Evolutionary conservation across 2,329 filamentous ascomycete species (phyloP), one percentile per base, ranked within the genome.

Genomic region (Exophiala aquamarina): DNA sequence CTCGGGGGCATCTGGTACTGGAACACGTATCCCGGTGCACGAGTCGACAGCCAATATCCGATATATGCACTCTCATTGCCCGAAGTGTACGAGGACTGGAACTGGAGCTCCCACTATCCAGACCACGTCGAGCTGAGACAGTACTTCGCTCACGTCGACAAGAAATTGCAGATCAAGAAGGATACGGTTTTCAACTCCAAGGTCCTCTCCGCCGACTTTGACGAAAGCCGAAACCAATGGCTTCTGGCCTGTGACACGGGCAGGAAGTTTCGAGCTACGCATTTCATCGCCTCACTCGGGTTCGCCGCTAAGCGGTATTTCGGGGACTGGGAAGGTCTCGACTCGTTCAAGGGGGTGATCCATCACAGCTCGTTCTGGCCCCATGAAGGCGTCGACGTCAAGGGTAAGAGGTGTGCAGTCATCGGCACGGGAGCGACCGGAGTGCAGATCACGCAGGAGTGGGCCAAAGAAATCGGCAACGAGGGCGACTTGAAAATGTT

Each of bases 361-460:
- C 73, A 81, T 56, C 81, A 84, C 61, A 76, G 78, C 0, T 79
- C 77, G 1, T 78, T 77, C 60, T 83, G 81, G 81, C 79, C 81
- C 1, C 44, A 74, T 2, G 66, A 74, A 2, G 69, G 76, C 6
- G 69, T 84, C 14, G 70, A 78, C 39, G 72, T 82, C 17, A 71
- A 71, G 80, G 74, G 73, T 37, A 85, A 85, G 60, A 71, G 75
- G n/a, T 75, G 79, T 41, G 83, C 76, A 13, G 74, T 86, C 43
- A 77, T 86, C 20, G 83, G 83, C 4, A 85, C 81, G 0, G 83
- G 83, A 4, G 77, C 81, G 0, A 79, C 80, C 0, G 83, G 82
- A 1, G 75, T 85, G 1, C 83, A 86, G 55, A 76, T 84, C 36
- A 73, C 76, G 0, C 83, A 87, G 54, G 80, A 79, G 49, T 51